These are phyloP conservation scores for Alternaria hordeiaustralica DNA, from an alignment of 2,329 filamentous ascomycete genomes.

Conservation along the genomic window DNA sequence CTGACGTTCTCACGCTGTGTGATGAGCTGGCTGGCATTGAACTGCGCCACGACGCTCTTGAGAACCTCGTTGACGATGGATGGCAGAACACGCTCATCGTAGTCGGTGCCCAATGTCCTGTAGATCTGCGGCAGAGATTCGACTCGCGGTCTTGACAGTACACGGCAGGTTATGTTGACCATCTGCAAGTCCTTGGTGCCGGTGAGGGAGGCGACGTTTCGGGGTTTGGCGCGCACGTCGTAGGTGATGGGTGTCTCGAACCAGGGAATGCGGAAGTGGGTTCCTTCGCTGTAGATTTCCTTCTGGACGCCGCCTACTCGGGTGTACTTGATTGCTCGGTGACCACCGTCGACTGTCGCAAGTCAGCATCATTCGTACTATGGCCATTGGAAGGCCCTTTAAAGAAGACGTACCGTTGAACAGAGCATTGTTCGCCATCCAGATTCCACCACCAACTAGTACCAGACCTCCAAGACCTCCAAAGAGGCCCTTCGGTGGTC, in stretches of 20 bases:
- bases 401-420: slow-evolving; percentile 65
- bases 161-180: slow-evolving; percentile 99
- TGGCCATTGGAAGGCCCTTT: neutral
- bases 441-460: slow-evolving; percentile 60
- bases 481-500: slow-evolving; percentile 59
- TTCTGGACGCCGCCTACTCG: slow-evolving; percentile 90
- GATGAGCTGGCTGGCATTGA: slow-evolving; percentile 98
- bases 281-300: slow-evolving; percentile 98
- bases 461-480: slow-evolving; percentile 63
- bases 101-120: slow-evolving; percentile 91
- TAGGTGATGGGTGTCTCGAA: slow-evolving; percentile 96
- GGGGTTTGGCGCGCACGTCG: slow-evolving; percentile 96
- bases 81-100: slow-evolving; percentile 96
- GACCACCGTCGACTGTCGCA: slow-evolving; percentile 85
- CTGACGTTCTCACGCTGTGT: slow-evolving; percentile 98
- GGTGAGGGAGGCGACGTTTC: slow-evolving; percentile 94
- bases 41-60: slow-evolving; percentile 97
- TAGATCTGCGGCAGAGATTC: slow-evolving; percentile 95
- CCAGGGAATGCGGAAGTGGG: slow-evolving; percentile 93
- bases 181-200: slow-evolving; percentile 99
- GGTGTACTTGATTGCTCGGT: slow-evolving; percentile 98
- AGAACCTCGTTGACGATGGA: slow-evolving; percentile 99
- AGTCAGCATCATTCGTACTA: slow-evolving; percentile 24
- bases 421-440: slow-evolving; percentile 67
- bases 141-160: slow-evolving; percentile 88